Evolutionary conservation across 305 asterid species (phyloP).

Genomic region (Euphrasia arctica): DNA sequence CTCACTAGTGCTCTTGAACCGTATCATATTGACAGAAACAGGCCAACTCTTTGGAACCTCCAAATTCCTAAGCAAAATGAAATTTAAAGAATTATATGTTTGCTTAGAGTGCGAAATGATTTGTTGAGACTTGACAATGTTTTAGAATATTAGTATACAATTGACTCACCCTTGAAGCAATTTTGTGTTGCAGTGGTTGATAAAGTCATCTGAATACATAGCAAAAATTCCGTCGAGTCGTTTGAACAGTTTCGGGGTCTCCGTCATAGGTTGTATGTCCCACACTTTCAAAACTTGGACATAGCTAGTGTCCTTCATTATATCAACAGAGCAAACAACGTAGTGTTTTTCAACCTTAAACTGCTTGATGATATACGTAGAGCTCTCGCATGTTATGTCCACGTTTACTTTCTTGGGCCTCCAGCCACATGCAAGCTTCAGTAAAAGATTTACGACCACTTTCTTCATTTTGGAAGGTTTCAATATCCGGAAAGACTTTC

Average conservation of each 20-base stretch:
- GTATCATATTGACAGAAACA: conserved; percentile 29
- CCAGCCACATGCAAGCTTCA: conserved; percentile 71
- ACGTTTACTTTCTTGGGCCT: conserved; percentile 56
- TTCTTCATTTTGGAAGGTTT: conserved; percentile 34
- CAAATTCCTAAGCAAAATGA: conserved; percentile 37
- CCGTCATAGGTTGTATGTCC: conserved; percentile 53
- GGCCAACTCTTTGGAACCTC: conserved; percentile 71
- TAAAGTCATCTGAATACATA: conserved; percentile 55
- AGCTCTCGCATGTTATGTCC: conserved; percentile 43
- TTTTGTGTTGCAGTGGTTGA: conserved; percentile 50
- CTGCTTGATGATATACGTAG: conserved; percentile 41
- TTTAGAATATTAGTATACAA: not conserved
- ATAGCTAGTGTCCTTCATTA: conserved; percentile 40
- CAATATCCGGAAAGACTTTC: conserved; percentile 47
- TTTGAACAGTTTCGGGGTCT: conserved; percentile 43
- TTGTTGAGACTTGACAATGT: not conserved
- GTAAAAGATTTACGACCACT: conserved; percentile 39
- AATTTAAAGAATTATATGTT: not conserved
- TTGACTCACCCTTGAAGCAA: conserved; percentile 50
- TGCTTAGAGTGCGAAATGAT: too few species aligned
- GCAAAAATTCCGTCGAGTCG: conserved; percentile 50
- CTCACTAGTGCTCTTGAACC: conserved; percentile 36
- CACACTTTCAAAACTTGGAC: conserved; percentile 61
- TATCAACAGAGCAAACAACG: conserved; percentile 55
- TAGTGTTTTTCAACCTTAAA: conserved; percentile 49